A percentile compares a stretch with the other conserved stretches of the same genome.
Evolutionary conservation across 1,284 basidiomycete species (phyloP).

Genomic region (Phenoliferia sp.): DNA sequence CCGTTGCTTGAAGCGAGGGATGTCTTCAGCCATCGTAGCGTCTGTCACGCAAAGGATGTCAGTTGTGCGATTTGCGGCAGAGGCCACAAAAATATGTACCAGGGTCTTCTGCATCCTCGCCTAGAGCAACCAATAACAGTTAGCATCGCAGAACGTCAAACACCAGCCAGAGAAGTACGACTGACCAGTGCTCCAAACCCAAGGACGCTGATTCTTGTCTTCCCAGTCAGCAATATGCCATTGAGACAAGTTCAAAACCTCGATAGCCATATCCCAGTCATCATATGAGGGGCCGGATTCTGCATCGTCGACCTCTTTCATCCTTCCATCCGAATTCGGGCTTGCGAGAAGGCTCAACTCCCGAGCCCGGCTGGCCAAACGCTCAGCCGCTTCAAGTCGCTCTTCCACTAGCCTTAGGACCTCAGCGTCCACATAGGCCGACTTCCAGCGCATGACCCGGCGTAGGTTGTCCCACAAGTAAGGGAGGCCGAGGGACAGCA

Average conservation of each 20-base stretch:
- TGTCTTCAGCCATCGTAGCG: constrained; percentile 15
- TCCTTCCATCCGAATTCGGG: neutral
- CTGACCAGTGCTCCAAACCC: constrained; percentile 28
- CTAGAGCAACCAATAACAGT: neutral
- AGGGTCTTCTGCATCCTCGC: neutral
- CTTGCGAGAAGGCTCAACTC: constrained; percentile 5
- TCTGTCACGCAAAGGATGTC: neutral
- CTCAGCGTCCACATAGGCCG: constrained; percentile 32
- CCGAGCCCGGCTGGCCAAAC: constrained; percentile 2
- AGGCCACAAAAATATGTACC: neutral
- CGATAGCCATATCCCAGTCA: constrained; percentile 34
- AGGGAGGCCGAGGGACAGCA: constrained; percentile 35
- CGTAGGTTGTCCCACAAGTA: constrained; percentile 32
- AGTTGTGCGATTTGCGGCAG: neutral
- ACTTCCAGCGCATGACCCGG: constrained; percentile 35
- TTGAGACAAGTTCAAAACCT: constrained; percentile 24
- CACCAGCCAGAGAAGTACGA: neutral
- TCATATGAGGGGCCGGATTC: constrained; percentile 24
- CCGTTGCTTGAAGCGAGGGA: constrained; percentile 9
- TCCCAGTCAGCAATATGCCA: constrained; percentile 29
- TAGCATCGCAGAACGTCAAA: neutral
- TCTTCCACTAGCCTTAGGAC: constrained; percentile 35
- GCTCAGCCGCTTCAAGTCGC: constrained; percentile 24
- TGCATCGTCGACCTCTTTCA: constrained; percentile 16
- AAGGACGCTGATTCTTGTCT: constrained; percentile 19